Conservation (phyloP, 108 stramenopile species). For the Fragilaria radians region DNA sequence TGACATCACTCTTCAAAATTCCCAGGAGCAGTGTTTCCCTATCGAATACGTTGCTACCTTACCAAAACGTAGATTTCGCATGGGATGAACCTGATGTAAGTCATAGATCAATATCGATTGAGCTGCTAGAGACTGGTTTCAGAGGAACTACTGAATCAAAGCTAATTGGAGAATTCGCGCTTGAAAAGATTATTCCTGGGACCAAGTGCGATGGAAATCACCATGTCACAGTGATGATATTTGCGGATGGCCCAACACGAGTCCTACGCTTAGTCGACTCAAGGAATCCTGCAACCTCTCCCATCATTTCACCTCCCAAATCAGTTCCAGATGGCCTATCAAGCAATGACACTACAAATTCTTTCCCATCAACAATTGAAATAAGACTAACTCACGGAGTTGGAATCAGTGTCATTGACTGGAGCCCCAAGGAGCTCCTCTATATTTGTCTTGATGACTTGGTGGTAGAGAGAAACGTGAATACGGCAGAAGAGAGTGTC, state of each 20-base stretch:
- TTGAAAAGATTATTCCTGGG: conserved; percentile 49
- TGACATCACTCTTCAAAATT: conserved; percentile 8
- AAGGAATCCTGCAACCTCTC: conserved; percentile 16
- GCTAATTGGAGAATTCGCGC: conserved; percentile 26
- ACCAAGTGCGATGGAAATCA: conserved; percentile 16
- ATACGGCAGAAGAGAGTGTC: conserved; percentile 16
- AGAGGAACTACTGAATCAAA: background rate
- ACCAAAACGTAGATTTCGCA: conserved; percentile 51
- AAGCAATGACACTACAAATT: background rate
- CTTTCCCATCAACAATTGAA: background rate
- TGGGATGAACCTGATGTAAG: conserved; percentile 57
- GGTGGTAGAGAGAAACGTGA: conserved; percentile 13
- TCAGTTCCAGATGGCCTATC: background rate
- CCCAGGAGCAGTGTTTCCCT: conserved; percentile 12
- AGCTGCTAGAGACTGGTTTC: conserved; percentile 15
- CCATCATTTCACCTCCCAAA: background rate
- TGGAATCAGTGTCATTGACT: conserved; percentile 61
- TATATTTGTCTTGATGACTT: conserved; percentile 41
- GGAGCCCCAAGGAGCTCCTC: conserved; percentile 49
- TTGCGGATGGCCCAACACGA: conserved; percentile 56
- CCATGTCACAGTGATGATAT: conserved; percentile 24
- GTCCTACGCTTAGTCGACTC: conserved; percentile 48
- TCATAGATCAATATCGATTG: conserved; percentile 20
- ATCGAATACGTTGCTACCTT: conserved; percentile 46
- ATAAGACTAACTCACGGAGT: conserved; percentile 15